Evolutionary conservation across 164 flowering plant genomes (phyloP).

Genomic region (Taxillus chinensis): DNA sequence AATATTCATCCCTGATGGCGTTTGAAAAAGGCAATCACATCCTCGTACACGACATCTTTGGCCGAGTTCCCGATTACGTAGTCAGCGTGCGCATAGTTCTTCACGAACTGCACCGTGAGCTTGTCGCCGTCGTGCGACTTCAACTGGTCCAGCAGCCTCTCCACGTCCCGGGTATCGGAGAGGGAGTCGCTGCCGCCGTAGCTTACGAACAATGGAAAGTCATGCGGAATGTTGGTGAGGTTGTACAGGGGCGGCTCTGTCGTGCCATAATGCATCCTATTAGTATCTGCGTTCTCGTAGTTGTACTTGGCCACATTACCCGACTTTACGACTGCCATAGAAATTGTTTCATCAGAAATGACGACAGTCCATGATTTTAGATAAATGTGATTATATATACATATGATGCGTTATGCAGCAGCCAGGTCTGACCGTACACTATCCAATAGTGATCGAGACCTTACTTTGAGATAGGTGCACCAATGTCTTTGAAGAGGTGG

Average conservation of each 20-base stretch:
- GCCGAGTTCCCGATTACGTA: slow-evolving; percentile 58
- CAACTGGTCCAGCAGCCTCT: slow-evolving; percentile 32
- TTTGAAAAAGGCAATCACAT: slow-evolving; percentile 44
- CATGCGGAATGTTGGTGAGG: slow-evolving; percentile 49
- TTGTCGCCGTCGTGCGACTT: slow-evolving; percentile 56
- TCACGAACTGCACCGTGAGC: slow-evolving; percentile 37
- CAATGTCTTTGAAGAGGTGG: slow-evolving; percentile 65
- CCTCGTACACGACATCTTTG: slow-evolving; percentile 42
- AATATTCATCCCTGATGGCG: slow-evolving; percentile 21
- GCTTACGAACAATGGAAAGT: slow-evolving; percentile 60
- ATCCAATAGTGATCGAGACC: too few relatives aligned
- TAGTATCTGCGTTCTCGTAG: slow-evolving; percentile 26
- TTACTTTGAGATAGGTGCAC: slow-evolving; percentile 70
- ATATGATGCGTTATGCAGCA: too few relatives aligned
- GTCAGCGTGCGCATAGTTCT: slow-evolving; percentile 61
- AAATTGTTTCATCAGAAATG: background rate
- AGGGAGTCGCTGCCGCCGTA: slow-evolving; percentile 65
- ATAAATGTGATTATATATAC: too few relatives aligned
- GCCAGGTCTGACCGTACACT: too few relatives aligned
- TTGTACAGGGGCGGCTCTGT: slow-evolving; percentile 44
- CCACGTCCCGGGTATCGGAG: slow-evolving; percentile 44
- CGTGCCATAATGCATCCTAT: slow-evolving; percentile 43
- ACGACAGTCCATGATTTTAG: too few relatives aligned
- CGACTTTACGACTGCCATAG: slow-evolving; percentile 39
- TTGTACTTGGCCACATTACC: slow-evolving; percentile 43